These are phyloP conservation scores for Aspergillus pseudonomiae DNA, from an alignment of 2,329 filamentous ascomycete species.

Conservation along the genomic window DNA sequence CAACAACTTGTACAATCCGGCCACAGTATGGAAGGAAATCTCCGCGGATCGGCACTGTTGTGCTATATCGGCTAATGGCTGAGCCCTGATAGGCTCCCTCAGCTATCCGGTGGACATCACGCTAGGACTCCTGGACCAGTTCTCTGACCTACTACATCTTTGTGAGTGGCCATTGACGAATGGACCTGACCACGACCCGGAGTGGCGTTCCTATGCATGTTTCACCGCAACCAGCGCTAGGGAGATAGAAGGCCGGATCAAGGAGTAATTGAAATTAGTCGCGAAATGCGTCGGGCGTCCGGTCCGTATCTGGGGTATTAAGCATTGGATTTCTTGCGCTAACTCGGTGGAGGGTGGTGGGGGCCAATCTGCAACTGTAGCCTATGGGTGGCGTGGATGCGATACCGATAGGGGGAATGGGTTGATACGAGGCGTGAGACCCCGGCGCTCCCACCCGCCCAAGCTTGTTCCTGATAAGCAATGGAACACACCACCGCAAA, in stretches of 20 bases:
- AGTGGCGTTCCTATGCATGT: background rate
- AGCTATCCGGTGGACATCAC: background rate
- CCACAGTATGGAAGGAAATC: background rate
- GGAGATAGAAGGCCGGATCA: background rate
- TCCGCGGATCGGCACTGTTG: background rate
- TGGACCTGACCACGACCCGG: background rate
- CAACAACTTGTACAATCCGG: background rate
- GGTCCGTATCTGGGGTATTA: constrained; percentile 6
- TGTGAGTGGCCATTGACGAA: background rate
- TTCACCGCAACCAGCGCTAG: background rate
- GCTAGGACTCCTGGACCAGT: background rate
- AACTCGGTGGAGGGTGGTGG: background rate
- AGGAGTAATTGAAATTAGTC: background rate
- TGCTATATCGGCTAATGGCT: background rate
- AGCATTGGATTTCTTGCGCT: background rate
- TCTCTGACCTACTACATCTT: background rate
- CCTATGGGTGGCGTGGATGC: background rate
- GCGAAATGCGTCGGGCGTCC: background rate
- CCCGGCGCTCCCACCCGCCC: background rate
- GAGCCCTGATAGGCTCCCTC: background rate
- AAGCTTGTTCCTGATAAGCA: constrained; percentile 21
- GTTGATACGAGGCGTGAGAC: background rate
- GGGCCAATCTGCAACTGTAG: too few species aligned
- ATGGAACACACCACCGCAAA: background rate
- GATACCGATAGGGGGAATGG: background rate